Base-by-base conservation (phyloP, 768 basidiomycete genomes). In the Trametes villosa region DNA sequence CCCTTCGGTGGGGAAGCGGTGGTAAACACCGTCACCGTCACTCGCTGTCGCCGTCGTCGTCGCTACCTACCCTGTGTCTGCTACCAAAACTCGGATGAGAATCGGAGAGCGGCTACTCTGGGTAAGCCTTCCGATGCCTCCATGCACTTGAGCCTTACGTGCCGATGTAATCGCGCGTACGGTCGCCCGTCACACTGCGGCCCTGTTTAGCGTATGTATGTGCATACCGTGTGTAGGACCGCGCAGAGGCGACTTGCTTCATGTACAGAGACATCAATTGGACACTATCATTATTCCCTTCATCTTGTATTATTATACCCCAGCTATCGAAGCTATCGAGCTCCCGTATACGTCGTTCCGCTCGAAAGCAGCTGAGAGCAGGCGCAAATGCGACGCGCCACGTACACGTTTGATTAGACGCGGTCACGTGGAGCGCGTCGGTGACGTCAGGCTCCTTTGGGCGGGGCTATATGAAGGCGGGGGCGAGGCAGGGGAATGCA, bases 371-470 rank as follows among this genome's bases (percentile, higher is more conserved):
- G n/a, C 15, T 38, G 45, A 22, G 9, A 15, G 42, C 18, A 17
- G 18, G 5, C 18, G 12, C 9, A 41, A 2, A 27, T 36, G 46
- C 30, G 45, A 22, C 15, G 9, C 15, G 20, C 52, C 59, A 60
- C 52, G 59, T 54, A 17, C 45, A 29, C 55, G 30, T 18, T 9
- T 29, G 15, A 30, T 1, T 22, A 24, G 13, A 62, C 62, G 42
- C 62, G 62, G 41, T 63, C 62, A 63, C 62, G 62, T 63, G 62
- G 41, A 15, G 4, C 62, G 62, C 20, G 62, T 63, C 48, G 27
- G 38, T 63, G 62, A 63, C 62, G 62, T 63, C 62, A 63, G 31
- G 44, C 18, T 38, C n/a, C 0, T 15, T 7, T 8, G 18, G 34
- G 55, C 44, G 61, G 50, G 20, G 50, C 61, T 57, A 62, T 52